Evolutionary conservation across 2,329 filamentous ascomycete species (phyloP), one percentile per base, ranked within the genome.

Genomic region (Botrytis elliptica): DNA sequence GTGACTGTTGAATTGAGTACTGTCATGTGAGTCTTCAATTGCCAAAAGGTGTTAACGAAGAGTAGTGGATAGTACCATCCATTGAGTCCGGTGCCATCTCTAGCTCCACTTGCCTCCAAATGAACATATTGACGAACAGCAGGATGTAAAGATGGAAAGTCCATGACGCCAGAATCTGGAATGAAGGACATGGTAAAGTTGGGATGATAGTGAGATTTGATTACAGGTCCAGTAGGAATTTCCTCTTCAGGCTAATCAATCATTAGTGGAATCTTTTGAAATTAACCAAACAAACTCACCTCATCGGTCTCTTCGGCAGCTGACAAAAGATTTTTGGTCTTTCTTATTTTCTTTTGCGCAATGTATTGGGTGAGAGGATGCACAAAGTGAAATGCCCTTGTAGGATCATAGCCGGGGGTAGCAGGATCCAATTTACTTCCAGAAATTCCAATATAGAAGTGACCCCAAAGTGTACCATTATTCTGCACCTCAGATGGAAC

Each of bases 1-100:
- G 90, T 91, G 78, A 97, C 93, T 0, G 96, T 98, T 25, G 93
- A 92, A 82, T 99, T 99, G 69, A 99, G 85, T 77, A 95, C 88
- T 36, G 88, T 93, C 95, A 98, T 98, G 79, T 98, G 94, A 76
- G 88, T 91, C 81, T 89, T 93, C 76, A 99, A 87, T 83, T 98
- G 95, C 96, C 96, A 99, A 84, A 99, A 99, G 6, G 92, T 97
- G 84, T 99, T 99, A 81, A 96, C 86, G 81, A 94, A 99, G 57
- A 98, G 84, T 63, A 98, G 89, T 7, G 96, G 96, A 81, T 92
- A 91, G 78, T 98, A 99, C 95, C 95, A 99, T 75, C 92, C 91
- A 83, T 98, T 94, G 83, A 95, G 89, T 55, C 96, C 96, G 22
- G 90, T 90, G 2, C 87, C 90, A 82, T 99, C 96, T 75, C 96